A percentile compares a stretch with the other conserved stretches of the same genome.
Evolutionary conservation across 2,329 filamentous ascomycete genomes (phyloP).

Genomic region (Diaporthe sp.): DNA sequence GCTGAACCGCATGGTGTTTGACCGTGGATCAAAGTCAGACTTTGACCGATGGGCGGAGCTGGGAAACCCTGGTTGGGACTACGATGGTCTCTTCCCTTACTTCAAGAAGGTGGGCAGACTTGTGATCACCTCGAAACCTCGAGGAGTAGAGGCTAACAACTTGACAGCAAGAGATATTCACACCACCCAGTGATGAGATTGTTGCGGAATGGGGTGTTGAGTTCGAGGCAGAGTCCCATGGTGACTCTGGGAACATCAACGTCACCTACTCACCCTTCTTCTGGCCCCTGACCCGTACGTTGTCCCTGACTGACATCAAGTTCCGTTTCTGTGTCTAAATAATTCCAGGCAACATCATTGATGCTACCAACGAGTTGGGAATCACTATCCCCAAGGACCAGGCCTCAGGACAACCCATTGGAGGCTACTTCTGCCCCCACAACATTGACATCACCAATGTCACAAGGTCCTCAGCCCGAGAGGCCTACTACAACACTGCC

Average conservation of each 20-base stretch:
- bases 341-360: constrained; percentile 39
- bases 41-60: constrained; percentile 46
- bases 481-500: constrained; percentile 45
- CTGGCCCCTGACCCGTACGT: constrained; percentile 45
- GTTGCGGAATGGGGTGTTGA: constrained; percentile 46
- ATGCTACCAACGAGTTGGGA: constrained; percentile 41
- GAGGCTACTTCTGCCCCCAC: constrained; percentile 44
- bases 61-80: constrained; percentile 47
- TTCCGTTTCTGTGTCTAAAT: neutral
- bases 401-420: constrained; percentile 39
- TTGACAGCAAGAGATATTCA: constrained; percentile 43
- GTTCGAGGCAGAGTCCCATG: constrained; percentile 45
- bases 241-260: constrained; percentile 45
- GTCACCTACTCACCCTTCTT: constrained; percentile 49
- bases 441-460: constrained; percentile 43
- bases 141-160: neutral
- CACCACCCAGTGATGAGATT: constrained; percentile 44
- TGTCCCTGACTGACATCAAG: neutral
- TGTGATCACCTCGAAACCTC: neutral
- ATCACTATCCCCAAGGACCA: constrained; percentile 39
- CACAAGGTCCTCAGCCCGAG: constrained; percentile 46
- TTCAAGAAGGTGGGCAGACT: constrained; percentile 46
- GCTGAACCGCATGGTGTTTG: constrained; percentile 48
- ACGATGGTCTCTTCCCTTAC: constrained; percentile 44
- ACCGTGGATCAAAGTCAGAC: constrained; percentile 45